phyloP scores from a whole-genome alignment of 2,329 filamentous ascomycete species.

The Berkeleyomyces basicola region DNA sequence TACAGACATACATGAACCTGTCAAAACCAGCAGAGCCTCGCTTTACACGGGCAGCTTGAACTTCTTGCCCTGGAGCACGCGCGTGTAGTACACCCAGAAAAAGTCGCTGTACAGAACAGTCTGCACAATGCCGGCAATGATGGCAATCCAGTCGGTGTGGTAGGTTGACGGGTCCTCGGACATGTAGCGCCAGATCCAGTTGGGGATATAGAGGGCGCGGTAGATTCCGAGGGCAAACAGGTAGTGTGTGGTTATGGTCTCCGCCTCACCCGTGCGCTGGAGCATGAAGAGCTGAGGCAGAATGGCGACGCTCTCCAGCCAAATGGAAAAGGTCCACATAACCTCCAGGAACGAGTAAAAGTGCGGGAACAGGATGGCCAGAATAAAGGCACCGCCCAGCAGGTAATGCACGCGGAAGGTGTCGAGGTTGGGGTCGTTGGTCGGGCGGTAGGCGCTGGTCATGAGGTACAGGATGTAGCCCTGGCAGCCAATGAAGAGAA shows the following conservation, averaged over 20 bases:
- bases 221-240: slow-evolving; percentile 86
- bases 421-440: slow-evolving; percentile 90
- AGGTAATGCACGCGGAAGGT: slow-evolving; percentile 96
- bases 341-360: slow-evolving; percentile 73
- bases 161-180: slow-evolving; percentile 44
- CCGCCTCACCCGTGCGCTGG: slow-evolving; percentile 90
- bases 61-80: slow-evolving; percentile 79
- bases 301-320: slow-evolving; percentile 93
- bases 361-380: slow-evolving; percentile 74
- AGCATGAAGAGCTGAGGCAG: slow-evolving; percentile 96
- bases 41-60: slow-evolving; percentile 66
- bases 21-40: neutral
- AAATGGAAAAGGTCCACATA: slow-evolving; percentile 94
- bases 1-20: neutral
- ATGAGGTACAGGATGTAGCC: slow-evolving; percentile 96
- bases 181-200: slow-evolving; percentile 90
- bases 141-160: slow-evolving; percentile 68
- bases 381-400: slow-evolving; percentile 58
- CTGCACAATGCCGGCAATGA: slow-evolving; percentile 79
- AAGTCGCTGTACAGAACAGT: slow-evolving; percentile 96
- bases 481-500: slow-evolving; percentile 80
- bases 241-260: slow-evolving; percentile 99
- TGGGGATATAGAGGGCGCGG: slow-evolving; percentile 89
- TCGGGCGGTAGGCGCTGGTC: slow-evolving; percentile 94
- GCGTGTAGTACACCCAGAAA: slow-evolving; percentile 99